These are phyloP conservation scores for Alternaria sp. DNA, from an alignment of 2,329 filamentous ascomycete genomes.

Conservation along the genomic window DNA sequence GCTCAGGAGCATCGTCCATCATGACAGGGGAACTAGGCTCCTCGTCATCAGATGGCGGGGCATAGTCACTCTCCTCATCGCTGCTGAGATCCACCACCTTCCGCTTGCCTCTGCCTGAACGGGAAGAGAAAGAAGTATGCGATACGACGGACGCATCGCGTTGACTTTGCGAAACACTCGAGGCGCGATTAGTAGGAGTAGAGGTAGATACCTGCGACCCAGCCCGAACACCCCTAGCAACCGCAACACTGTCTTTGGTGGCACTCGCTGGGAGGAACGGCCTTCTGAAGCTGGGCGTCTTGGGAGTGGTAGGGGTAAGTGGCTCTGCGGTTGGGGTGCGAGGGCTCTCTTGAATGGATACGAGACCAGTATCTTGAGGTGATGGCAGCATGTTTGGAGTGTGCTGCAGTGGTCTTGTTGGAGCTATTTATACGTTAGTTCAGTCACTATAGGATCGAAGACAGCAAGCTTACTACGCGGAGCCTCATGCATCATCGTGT, in stretches of 20 bases:
- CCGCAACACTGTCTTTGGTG: not conserved
- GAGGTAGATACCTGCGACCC: slow-evolving; percentile 6
- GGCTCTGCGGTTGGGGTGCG: not conserved
- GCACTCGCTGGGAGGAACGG: slow-evolving; percentile 8
- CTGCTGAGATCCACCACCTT: slow-evolving; percentile 9
- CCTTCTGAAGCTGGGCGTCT: slow-evolving; percentile 11
- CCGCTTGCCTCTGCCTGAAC: slow-evolving; percentile 6
- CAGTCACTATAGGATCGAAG: not conserved
- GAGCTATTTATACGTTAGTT: not conserved
- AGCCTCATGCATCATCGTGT: not conserved
- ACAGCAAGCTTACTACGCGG: not conserved
- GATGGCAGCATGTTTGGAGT: not conserved
- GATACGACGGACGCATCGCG: slow-evolving; percentile 4
- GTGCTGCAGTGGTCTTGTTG: not conserved
- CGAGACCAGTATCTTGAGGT: not conserved
- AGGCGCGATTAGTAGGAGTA: not conserved
- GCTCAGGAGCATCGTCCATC: not conserved
- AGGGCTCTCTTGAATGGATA: not conserved
- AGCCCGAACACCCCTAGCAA: not conserved
- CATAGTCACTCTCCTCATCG: slow-evolving; percentile 12
- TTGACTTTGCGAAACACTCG: not conserved
- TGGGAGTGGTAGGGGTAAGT: not conserved
- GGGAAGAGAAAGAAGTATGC: not conserved
- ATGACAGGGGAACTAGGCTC: slow-evolving; percentile 1
- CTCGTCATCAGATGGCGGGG: slow-evolving; percentile 2